Evolutionary conservation across 176 grass and related monocot species (phyloP), one percentile per base, ranked within the genome.

Genomic region (Zea mays): DNA sequence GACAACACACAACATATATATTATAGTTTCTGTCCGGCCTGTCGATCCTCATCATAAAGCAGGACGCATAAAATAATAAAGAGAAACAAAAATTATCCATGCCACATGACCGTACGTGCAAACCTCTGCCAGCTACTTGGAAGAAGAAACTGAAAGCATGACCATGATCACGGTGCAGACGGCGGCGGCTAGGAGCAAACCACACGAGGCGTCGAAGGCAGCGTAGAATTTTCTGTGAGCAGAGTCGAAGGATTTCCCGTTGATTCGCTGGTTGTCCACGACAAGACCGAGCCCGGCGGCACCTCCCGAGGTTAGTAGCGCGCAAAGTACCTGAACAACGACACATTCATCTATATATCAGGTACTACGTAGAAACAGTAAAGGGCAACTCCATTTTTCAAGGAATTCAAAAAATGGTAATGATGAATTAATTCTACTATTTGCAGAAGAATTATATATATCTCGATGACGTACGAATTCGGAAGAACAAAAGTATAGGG

Each of bases 161-260:
- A 70, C 48, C 19, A 70, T 70, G 43, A 34, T 20, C 44, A 70
- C 67, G 15, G 44, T 70, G 43, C 67, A 70, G 19, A 70, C 1
- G 1, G 67, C 43, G 5, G 67, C 43, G 0, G 20, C 19, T 33
- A 70, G 44, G 11, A 70, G 67, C 43, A 70, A 70, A 14, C 67
- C 67, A 70, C 67, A 70, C 0, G 44, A 48, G 67, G 11, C 0
- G 12, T 70, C 44, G 3, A 48, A 47, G 11, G 1, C 33, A 20
- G 3, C 15, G 11, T 14, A 48, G 44, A 70, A 70, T 48, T 34
- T 70, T 4, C 6, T 48, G 2, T 7, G 19, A 70, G 20, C 19
- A 4, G 43, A 15, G 6, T 48, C 19, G 7, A 70, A 15, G 0
- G 0, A 4, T 0, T 48, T 34, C 1, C 20, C 0, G 15, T 49